These are phyloP conservation scores for Tricladium varicosporioides DNA, from an alignment of 2,329 filamentous ascomycete genomes.

Conservation along the genomic window DNA sequence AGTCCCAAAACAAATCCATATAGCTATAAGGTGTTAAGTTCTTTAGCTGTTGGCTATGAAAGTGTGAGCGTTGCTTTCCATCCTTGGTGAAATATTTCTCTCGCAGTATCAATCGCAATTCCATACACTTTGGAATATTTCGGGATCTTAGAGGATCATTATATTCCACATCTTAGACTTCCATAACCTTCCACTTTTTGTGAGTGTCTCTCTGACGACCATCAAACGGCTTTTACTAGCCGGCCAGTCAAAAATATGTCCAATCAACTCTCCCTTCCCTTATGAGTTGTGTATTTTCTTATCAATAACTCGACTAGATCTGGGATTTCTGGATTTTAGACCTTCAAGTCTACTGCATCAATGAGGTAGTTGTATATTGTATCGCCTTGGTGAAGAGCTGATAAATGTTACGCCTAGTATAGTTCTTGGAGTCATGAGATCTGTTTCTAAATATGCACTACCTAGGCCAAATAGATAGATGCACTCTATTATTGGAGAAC, in stretches of 20 bases:
- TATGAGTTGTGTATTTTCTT: neutral
- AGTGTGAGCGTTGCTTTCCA: too few species aligned
- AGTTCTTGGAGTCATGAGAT: neutral
- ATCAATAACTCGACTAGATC: neutral
- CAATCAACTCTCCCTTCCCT: neutral
- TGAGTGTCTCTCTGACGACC: neutral
- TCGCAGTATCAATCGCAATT: neutral
- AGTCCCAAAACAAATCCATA: neutral
- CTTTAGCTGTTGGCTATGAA: too few species aligned
- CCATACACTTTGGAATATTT: neutral
- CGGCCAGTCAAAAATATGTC: neutral
- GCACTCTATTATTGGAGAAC: neutral
- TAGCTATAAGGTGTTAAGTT: too few species aligned
- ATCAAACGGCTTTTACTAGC: neutral
- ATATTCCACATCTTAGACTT: neutral
- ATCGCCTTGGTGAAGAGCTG: too few species aligned
- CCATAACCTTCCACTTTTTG: neutral
- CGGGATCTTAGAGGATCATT: neutral
- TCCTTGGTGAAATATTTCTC: neutral
- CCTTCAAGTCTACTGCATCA: neutral
- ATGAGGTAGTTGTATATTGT: too few species aligned
- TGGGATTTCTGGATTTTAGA: neutral
- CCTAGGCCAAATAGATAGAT: neutral
- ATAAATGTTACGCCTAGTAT: neutral
- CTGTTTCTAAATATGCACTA: neutral